Evolutionary conservation across 176 grass and related monocot species (phyloP).

Genomic region (Carex parvula): DNA sequence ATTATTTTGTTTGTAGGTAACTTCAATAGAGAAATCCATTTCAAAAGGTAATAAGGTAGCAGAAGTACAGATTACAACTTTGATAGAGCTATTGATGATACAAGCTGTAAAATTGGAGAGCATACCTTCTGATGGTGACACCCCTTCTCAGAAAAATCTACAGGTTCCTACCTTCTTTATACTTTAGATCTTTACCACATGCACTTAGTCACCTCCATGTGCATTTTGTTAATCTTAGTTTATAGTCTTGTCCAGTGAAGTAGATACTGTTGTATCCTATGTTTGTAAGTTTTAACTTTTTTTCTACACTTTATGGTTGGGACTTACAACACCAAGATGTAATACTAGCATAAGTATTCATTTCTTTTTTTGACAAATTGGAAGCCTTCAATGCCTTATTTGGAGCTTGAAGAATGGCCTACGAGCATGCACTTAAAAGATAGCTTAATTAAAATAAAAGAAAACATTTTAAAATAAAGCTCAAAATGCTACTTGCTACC

Average conservation of each 20-base stretch:
- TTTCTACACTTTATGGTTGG: background rate
- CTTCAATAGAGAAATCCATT: constrained; percentile 71
- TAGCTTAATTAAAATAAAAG: background rate
- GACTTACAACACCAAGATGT: background rate
- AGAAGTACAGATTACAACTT: constrained; percentile 91
- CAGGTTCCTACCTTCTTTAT: constrained; percentile 49
- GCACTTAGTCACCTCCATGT: background rate
- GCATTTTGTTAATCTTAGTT: background rate
- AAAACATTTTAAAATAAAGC: background rate
- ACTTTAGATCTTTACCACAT: background rate
- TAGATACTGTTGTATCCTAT: background rate
- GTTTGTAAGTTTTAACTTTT: background rate
- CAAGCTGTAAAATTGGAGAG: constrained; percentile 88
- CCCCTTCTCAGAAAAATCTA: constrained; percentile 66
- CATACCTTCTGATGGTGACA: constrained; percentile 49
- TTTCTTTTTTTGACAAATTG: background rate
- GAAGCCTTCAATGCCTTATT: background rate
- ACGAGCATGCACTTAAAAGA: background rate
- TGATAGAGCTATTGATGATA: constrained; percentile 91
- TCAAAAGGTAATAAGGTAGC: constrained; percentile 67
- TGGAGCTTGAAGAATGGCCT: background rate
- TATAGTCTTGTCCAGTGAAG: background rate
- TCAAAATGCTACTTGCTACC: background rate
- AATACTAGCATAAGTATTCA: background rate
- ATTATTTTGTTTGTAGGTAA: constrained; percentile 40